Base-by-base conservation (phyloP, 352 stramenopile species). In the Phytopythium montanum region DNA sequence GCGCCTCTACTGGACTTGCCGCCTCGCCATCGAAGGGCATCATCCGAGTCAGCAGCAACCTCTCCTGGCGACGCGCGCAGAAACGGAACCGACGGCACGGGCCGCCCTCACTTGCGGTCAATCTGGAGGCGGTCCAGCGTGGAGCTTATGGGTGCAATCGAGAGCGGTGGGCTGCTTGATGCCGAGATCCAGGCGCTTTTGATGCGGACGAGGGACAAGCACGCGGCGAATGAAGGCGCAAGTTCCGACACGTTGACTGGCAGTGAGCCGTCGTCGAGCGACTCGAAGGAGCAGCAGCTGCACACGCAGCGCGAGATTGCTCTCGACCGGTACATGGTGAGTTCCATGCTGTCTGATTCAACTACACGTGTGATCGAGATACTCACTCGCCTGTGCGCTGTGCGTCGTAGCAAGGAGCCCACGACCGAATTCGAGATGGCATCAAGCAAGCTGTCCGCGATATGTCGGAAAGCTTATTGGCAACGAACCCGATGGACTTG, bases 241-340 rank as follows among this genome's bases (percentile, higher is more conserved):
- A 52, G 8, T 9, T 36, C 26, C 10, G 21, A 67, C 38, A 14
- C 29, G 54, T 65, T 56, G 50, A 44, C 54, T 21, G 59, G 65
- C 53, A 59, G 44, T n/a, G 54, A 73, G 2, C 18, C 51, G 50
- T 66, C 36, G 45, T 64, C 63, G 29, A 54, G 42, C 12, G 59
- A 66, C 23, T 66, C 53, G 51, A 75, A 60, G 21, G 78, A 80
- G 36, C 26, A 80, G 36, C 26, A 73, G 9, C 53, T 59, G 28
- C 63, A 76, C 36, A 87, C 71, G 6, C 76, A 87, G 39, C 75
- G 70, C 38, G 83, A 92, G 38, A 77, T 88, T 29, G 65, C 66
- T 5, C 61, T 92, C 49, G 83, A 87, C 65, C 82, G 81, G 62
- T 85, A 87, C 60, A 88, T 92, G 83, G 82, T 92, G 78, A 58